Conservation (phyloP, 225 moss, liverwort and hornwort genomes). For the Marchantia polymorpha region DNA sequence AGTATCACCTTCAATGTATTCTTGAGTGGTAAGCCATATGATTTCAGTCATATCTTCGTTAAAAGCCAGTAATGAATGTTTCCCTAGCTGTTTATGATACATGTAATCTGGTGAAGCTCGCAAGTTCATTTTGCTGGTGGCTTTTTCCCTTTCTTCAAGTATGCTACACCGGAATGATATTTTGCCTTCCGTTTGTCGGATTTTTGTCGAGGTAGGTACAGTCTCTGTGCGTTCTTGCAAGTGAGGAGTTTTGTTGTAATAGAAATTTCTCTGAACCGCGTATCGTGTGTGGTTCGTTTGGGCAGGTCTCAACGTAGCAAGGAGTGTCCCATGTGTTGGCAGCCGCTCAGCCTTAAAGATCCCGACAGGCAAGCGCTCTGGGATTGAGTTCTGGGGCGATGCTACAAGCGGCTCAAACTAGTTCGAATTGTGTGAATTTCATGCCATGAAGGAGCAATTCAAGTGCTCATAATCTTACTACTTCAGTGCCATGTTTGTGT, state of each 20-base stretch:
- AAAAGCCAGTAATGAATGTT: not conserved
- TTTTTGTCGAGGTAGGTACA: not conserved
- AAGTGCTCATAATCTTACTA: not conserved
- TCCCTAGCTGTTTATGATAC: no score
- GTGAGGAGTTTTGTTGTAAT: not conserved
- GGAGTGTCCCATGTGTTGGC: conserved; percentile 90
- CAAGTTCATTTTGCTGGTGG: not conserved
- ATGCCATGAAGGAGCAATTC: not conserved
- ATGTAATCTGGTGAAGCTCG: not conserved
- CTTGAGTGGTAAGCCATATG: conserved; percentile 66
- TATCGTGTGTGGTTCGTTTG: not conserved
- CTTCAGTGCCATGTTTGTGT: not conserved
- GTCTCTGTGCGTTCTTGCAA: not conserved
- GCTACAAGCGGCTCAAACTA: no score
- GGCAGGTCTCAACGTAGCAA: conserved; percentile 76
- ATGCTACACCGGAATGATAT: not conserved
- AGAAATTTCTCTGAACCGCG: not conserved
- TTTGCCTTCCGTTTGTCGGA: not conserved
- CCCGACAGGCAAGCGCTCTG: conserved; percentile 47
- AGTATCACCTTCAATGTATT: conserved; percentile 93
- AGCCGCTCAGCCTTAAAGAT: conserved; percentile 69
- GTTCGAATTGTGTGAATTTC: no score
- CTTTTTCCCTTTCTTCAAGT: not conserved
- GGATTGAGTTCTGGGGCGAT: not conserved
- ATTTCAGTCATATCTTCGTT: not conserved